Evolutionary conservation across 1,284 basidiomycete species (phyloP), one percentile per base, ranked within the genome.

Genomic region (Dichomitus squalens): DNA sequence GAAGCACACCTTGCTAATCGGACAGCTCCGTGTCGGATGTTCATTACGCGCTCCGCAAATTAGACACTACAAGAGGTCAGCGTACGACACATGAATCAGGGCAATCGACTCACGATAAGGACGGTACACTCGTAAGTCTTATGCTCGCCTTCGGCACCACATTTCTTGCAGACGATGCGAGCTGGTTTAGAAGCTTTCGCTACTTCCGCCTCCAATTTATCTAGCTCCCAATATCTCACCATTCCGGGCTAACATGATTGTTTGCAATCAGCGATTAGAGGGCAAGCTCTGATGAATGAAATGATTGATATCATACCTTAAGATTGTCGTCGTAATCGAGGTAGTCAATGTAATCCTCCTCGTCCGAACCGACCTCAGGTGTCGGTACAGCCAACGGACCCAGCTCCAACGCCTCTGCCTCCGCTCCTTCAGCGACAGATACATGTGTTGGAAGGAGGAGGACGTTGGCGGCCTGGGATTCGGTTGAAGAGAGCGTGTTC

Each of bases 21-120:
- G 93, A 73, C 95, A 97, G 53, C 87, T 85, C 53, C 87, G 79
- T 6, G 93, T 92, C 6, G 82, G 77, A 70, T 97, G 95, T 61
- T 95, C 91, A 67, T 96, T 87, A 54, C 88, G 83, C 16, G 83
- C 91, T 52, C 95, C 95, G 67, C 95, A 97, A 9, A 90, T 93
- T 31, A 92, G 73, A 70, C 95, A 97, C 93, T 96, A 53, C 3
- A 23, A 36, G 12, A 18, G 52, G 52, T 60, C 20, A 44, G 31
- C 18, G 31, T 46, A 53, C 52, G 27, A 54, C 7, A 48, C 41
- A 52, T 27, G 49, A 60, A 35, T 11, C 16, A 25, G 41, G 27
- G 35, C 21, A 41, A 52, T 23, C 44, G 27, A 76, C 86, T 68
- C 60, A 92, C 89, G 65, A 92, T 88, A 57, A 82, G 70, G 29